Percentiles rank a stretch among this genome's conserved stretches.
Evolutionary conservation across 2,329 filamentous ascomycete species (phyloP).

Genomic region (Dactylellina leptospora): DNA sequence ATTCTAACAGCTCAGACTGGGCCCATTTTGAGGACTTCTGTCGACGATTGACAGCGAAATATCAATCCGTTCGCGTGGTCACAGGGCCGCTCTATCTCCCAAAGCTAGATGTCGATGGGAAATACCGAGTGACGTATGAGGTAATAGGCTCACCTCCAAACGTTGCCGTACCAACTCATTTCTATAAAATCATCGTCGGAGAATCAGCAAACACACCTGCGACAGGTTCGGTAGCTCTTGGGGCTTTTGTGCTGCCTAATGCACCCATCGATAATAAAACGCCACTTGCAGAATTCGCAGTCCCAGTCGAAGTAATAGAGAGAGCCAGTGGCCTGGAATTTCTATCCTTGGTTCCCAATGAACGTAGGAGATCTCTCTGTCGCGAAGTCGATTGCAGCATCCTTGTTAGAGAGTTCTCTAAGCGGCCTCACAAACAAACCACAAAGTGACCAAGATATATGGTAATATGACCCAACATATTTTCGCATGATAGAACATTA

Average conservation of each 20-base stretch:
- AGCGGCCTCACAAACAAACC: slow-evolving; percentile 58
- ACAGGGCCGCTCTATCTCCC: slow-evolving; percentile 95
- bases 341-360: slow-evolving; percentile 76
- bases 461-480: no score
- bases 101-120: slow-evolving; percentile 83
- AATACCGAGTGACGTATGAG: slow-evolving; percentile 96
- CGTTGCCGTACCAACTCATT: slow-evolving; percentile 95
- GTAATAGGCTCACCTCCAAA: slow-evolving; percentile 93
- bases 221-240: slow-evolving; percentile 76
- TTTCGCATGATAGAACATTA: no score
- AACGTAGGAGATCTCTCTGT: slow-evolving; percentile 81
- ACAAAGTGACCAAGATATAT: no score
- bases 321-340: slow-evolving; percentile 92
- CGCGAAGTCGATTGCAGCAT: slow-evolving; percentile 85
- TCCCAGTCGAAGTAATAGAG: slow-evolving; percentile 91
- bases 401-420: slow-evolving; percentile 79
- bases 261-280: slow-evolving; percentile 86
- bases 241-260: slow-evolving; percentile 95
- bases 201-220: slow-evolving; percentile 67
- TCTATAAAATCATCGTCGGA: slow-evolving; percentile 98
- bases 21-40: slow-evolving; percentile 98
- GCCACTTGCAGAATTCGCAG: slow-evolving; percentile 89
- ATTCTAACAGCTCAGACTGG: slow-evolving; percentile 70
- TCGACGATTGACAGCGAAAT: slow-evolving; percentile 78
- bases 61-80: slow-evolving; percentile 88